Conservation (phyloP, 164 flowering plant species). For the Umbellularia californica region DNA sequence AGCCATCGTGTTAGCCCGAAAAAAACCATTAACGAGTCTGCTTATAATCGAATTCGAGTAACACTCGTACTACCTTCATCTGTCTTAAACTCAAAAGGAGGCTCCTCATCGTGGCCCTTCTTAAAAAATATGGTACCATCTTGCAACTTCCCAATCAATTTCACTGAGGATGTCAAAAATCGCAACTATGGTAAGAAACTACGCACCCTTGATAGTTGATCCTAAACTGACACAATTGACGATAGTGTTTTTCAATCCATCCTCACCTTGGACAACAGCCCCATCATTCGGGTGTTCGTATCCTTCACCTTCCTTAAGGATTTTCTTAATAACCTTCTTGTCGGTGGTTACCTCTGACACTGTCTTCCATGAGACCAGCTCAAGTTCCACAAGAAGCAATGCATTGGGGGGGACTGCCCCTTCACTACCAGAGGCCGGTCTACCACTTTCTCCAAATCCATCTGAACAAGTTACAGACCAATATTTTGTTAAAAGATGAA, state of each 20-base stretch:
- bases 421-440: conserved; percentile 49
- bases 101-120: conserved; percentile 64
- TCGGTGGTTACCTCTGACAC: conserved; percentile 79
- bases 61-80: conserved; percentile 64
- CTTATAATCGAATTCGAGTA: too few relatives aligned
- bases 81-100: conserved; percentile 72
- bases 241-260: background rate
- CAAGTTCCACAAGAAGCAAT: conserved; percentile 48
- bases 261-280: conserved; percentile 56
- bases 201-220: too few relatives aligned
- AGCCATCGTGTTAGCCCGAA: background rate
- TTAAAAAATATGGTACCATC: conserved; percentile 76
- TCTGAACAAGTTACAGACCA: conserved; percentile 32
- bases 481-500: too few relatives aligned
- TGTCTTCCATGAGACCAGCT: conserved; percentile 86
- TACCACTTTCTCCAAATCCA: conserved; percentile 89
- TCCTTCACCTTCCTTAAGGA: conserved; percentile 88
- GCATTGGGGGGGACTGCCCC: conserved; percentile 80
- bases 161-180: conserved; percentile 45
- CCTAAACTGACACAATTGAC: too few relatives aligned
- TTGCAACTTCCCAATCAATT: conserved; percentile 71
- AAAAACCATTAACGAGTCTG: background rate
- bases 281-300: conserved; percentile 85
- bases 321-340: conserved; percentile 81
- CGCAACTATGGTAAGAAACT: too few relatives aligned